These are phyloP conservation scores for Ustilago cynodontis DNA, from an alignment of 1,284 basidiomycete genomes.

Conservation along the genomic window DNA sequence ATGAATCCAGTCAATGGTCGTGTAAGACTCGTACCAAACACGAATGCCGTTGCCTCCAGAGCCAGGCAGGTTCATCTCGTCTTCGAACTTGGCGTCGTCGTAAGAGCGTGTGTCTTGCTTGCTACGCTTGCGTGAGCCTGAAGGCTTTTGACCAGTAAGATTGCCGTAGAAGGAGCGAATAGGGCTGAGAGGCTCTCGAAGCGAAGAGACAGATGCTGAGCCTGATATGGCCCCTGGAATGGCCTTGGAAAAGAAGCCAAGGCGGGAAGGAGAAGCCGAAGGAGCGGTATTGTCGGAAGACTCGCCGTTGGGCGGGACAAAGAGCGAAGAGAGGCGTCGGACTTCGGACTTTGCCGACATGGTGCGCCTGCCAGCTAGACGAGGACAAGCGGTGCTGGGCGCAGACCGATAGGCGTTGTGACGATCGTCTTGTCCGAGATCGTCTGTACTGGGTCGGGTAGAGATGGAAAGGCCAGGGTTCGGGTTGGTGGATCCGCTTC, in stretches of 20 bases:
- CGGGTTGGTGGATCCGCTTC: not conserved
- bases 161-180: constrained; percentile 42
- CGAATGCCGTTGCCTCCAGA: constrained; percentile 56
- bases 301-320: constrained; percentile 21
- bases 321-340: constrained; percentile 43
- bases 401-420: constrained; percentile 22
- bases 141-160: constrained; percentile 17
- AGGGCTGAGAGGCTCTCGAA: constrained; percentile 40
- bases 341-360: constrained; percentile 40
- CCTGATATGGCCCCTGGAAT: constrained; percentile 17
- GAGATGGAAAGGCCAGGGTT: constrained; percentile 39
- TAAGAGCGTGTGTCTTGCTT: constrained; percentile 35
- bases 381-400: constrained; percentile 41
- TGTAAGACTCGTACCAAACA: constrained; percentile 65
- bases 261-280: constrained; percentile 17
- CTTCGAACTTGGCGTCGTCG: constrained; percentile 51
- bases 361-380: constrained; percentile 34
- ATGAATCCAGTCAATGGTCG: constrained; percentile 70
- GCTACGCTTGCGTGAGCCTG: constrained; percentile 23
- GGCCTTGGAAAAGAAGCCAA: constrained; percentile 25
- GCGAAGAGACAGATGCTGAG: constrained; percentile 28
- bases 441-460: constrained; percentile 9
- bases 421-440: not conserved
- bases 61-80: constrained; percentile 45
- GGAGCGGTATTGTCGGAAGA: constrained; percentile 1